These are phyloP conservation scores for Drechslerella coelobrocha DNA, from an alignment of 2,329 filamentous ascomycete species.

Conservation along the genomic window DNA sequence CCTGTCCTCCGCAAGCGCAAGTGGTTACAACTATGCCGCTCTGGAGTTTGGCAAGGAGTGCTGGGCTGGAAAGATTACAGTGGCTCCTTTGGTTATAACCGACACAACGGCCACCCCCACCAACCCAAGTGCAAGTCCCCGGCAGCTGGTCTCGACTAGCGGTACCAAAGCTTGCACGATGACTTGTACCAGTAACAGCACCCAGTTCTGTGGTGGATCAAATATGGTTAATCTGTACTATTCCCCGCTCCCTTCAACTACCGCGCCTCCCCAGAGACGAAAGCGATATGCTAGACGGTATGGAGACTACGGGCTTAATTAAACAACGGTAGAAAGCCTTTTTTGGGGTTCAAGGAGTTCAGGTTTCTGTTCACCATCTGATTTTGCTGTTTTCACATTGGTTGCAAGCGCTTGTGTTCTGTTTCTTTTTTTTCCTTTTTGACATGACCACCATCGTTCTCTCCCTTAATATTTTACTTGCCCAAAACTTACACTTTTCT, in stretches of 20 bases:
- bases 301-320: conserved; percentile 17
- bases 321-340: background rate
- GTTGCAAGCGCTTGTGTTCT: no score
- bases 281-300: conserved; percentile 22
- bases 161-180: conserved; percentile 57
- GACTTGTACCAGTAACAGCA: conserved; percentile 54
- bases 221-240: conserved; percentile 58
- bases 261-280: background rate
- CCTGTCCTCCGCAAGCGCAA: conserved; percentile 53
- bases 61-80: conserved; percentile 50
- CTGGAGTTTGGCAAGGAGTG: conserved; percentile 56
- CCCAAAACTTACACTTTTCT: no score
- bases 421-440: background rate
- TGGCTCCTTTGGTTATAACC: conserved; percentile 18
- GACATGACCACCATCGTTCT: no score
- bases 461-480: no score
- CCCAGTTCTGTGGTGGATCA: conserved; percentile 56
- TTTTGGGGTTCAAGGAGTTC: conserved; percentile 26
- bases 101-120: no score
- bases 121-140: no score
- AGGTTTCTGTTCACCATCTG: conserved; percentile 8
- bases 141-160: conserved; percentile 53
- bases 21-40: conserved; percentile 53
- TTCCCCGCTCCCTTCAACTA: conserved; percentile 21
- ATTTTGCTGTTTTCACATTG: conserved; percentile 4